Percentiles rank a stretch among this genome's conserved stretches.
phyloP scores from a whole-genome alignment of 1,284 basidiomycete species.

The Vanrija sp. region DNA sequence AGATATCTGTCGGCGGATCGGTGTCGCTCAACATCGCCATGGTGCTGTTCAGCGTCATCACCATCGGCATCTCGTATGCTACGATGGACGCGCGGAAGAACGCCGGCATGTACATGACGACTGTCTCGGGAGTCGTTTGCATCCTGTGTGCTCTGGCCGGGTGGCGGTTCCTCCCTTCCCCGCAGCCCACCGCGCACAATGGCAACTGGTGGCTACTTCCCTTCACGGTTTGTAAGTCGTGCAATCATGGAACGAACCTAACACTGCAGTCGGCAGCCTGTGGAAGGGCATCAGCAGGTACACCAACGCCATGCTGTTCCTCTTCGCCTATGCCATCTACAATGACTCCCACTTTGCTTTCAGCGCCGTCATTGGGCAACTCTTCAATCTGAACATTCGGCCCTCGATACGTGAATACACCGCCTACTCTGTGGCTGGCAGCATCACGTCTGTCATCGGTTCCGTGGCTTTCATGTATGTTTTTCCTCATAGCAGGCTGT shows the following conservation, averaged over 20 bases:
- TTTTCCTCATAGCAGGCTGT: not conserved
- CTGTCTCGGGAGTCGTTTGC: constrained; percentile 1
- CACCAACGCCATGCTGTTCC: constrained; percentile 8
- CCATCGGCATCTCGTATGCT: constrained; percentile 6
- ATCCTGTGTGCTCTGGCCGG: constrained; percentile 1
- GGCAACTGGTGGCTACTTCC: constrained; percentile 4
- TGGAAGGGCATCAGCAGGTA: constrained; percentile 4
- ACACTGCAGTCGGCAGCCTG: not conserved
- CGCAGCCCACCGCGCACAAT: not conserved
- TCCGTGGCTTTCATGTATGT: constrained; percentile 3
- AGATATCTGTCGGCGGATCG: constrained; percentile 1
- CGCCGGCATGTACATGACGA: constrained; percentile 10
- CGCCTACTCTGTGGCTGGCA: constrained; percentile 3
- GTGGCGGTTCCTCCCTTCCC: constrained; percentile 5
- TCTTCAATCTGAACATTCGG: constrained; percentile 4
- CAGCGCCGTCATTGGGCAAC: not conserved
- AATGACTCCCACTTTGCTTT: constrained; percentile 9
- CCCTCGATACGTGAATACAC: constrained; percentile 4
- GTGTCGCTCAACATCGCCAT: constrained; percentile 1
- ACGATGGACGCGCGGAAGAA: not conserved
- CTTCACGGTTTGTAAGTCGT: not conserved
- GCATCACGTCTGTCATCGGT: constrained; percentile 1
- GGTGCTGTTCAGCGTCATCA: constrained; percentile 6
- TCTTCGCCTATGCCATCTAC: constrained; percentile 6
- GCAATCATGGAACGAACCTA: not conserved